Base-by-base conservation (phyloP, 2,329 filamentous ascomycete species). In the Hypoxylon rubiginosum region DNA sequence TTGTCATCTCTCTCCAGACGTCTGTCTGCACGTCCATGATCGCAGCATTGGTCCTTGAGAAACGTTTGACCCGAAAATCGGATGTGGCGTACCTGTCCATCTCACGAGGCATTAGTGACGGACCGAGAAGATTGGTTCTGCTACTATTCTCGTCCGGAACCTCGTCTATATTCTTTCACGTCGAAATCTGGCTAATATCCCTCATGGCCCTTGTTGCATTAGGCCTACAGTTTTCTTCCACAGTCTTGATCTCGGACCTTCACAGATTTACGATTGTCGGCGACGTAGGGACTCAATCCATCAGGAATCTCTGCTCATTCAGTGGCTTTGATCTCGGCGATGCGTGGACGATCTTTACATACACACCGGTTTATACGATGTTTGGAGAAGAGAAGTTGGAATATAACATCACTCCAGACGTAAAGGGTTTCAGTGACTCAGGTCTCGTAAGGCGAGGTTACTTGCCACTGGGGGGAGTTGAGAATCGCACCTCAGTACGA, bases 1-100 rank as follows among this genome's bases (percentile, higher is more conserved):
- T 59, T 11, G 11, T 59, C 7, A 53, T 39, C 17, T 11, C 48
- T n/a, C 13, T 26, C n/a, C 57, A 59, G 28, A 39, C 57, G 1
- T 45, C 57, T 0, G 49, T 59, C 10, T 59, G 57, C 39, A 59
- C 57, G 11, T 39, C 57, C n/a, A 53, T 59, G 57, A 8, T 53
- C 4, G 57, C 57, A 0, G 19, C 48, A 2, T n/a, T 59, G 13
- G 19, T 59, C 3, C 17, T 59, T 6, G 57, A 59, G 24, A 46
- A 28, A 21, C 26, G 45, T 4, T 11, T 26, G 8, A 28, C 13
- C 11, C 45, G 11, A 3, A 28, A 26, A 28, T 48, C 45, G 5
- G 10, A 48, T 3, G 45, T 28, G 4, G 45, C 45, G 3, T n/a
- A 13, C 3, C 13, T 48, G 4, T 48, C 45, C 4, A 24, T 48